phyloP scores from a whole-genome alignment of 352 stramenopile species.

The Nothophytophthora sp. region DNA sequence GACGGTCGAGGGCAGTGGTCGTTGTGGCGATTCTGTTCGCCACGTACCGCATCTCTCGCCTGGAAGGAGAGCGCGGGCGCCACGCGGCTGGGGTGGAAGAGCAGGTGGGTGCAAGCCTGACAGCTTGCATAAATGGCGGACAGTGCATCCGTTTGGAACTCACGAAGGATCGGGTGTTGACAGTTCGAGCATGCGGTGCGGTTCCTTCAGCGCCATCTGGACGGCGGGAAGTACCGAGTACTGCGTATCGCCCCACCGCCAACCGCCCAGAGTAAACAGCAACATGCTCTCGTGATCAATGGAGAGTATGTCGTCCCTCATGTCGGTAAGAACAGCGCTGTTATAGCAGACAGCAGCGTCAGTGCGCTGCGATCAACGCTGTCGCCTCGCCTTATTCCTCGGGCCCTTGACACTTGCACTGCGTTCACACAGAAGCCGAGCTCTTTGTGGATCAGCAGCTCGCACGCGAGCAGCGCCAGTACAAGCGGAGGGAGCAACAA shows the following conservation, averaged over 20 bases:
- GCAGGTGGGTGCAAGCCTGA: constrained; percentile 28
- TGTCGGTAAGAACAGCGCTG: constrained; percentile 37
- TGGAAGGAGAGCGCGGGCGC: constrained; percentile 46
- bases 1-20: constrained; percentile 38
- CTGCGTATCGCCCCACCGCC: constrained; percentile 30
- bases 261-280: constrained; percentile 18
- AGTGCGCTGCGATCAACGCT: not conserved
- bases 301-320: constrained; percentile 43
- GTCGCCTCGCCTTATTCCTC: not conserved
- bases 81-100: constrained; percentile 32
- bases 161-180: not conserved
- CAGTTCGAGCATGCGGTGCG: constrained; percentile 57
- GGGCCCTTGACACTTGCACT: too few relatives aligned
- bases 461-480: constrained; percentile 21
- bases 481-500: constrained; percentile 10
- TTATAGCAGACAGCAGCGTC: not conserved
- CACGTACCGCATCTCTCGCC: constrained; percentile 56
- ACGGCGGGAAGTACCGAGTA: constrained; percentile 50
- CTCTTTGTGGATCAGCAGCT: constrained; percentile 47
- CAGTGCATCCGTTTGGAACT: not conserved
- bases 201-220: constrained; percentile 43
- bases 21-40: constrained; percentile 56
- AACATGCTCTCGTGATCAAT: constrained; percentile 57
- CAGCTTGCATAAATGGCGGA: not conserved
- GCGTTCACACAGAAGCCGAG: constrained; percentile 39